Base-by-base conservation (phyloP, 2,329 filamentous ascomycete genomes). In the Bipolaris victoriae region DNA sequence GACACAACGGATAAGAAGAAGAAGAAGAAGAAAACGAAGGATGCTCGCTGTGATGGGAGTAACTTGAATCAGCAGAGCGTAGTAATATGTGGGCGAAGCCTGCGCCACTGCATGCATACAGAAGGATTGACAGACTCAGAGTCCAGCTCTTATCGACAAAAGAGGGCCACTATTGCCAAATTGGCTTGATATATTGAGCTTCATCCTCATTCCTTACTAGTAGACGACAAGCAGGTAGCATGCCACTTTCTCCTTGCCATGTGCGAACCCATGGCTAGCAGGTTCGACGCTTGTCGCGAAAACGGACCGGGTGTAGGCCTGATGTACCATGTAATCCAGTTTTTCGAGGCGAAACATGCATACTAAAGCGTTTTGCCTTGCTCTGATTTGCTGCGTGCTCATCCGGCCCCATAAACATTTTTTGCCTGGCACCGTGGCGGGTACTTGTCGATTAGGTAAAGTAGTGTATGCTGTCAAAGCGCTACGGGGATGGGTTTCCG, bases 221-320 rank as follows among this genome's bases (percentile, higher is more conserved):
- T 39, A 46, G 35, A 36, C 24, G 35, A 35, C 11, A 41, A 53
- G 36, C 24, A 57, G 11, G 35, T 18, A 26, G 31, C 33, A 7
- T 47, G 22, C 26, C 49, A 49, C 49, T 31, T 31, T 35, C 35
- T 26, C 22, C n/a, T n/a, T 47, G 45, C 35, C 47, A 48, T 48
- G 46, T 33, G 33, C 33, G 11, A 37, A 44, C 40, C 49, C 54
- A 47, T 60, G 57, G 45, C 43, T 53, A 52, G 57, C 45, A 57
- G 50, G 37, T 53, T 57, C 46, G 31, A 51, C 40, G 46, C 40
- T 24, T 33, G 57, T 50, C 54, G 40, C 49, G 45, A 54, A 53
- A 47, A 41, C 26, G 20, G 39, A 36, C 39, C 44, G 35, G 31
- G 45, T 20, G 18, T 22, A 46, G 31, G 39, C 45, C 45, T 37